phyloP scores from a whole-genome alignment of 768 basidiomycete species.

The Agrocybe pediades region DNA sequence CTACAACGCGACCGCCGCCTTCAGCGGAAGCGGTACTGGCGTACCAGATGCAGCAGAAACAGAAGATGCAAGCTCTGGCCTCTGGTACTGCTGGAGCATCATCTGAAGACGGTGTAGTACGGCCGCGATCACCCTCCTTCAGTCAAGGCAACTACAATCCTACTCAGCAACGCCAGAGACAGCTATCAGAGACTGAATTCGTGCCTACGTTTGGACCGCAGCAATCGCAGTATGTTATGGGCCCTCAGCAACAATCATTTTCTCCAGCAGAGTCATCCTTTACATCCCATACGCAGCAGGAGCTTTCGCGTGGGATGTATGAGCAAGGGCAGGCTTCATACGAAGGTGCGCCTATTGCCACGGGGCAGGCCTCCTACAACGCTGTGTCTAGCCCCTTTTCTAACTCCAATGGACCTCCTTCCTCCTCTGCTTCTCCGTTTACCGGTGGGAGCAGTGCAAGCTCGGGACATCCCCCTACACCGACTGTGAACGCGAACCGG shows the following conservation, averaged over 20 bases:
- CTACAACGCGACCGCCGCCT: conserved; percentile 6
- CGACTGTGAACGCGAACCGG: conserved; percentile 25
- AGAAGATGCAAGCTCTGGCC: conserved; percentile 13
- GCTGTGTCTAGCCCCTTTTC: conserved; percentile 28
- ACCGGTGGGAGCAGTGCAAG: conserved; percentile 19
- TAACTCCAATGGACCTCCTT: conserved; percentile 19
- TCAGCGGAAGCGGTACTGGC: conserved; percentile 12
- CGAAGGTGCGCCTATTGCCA: conserved; percentile 6
- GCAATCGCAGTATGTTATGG: too few relatives aligned
- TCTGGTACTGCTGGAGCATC: too few relatives aligned
- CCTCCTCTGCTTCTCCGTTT: conserved; percentile 33
- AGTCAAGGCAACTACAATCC: conserved; percentile 17
- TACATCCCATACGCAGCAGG: conserved; percentile 3
- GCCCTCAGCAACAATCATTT: conserved; percentile 19
- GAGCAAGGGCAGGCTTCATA: conserved; percentile 17
- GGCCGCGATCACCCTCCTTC: conserved; percentile 28
- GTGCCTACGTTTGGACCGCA: conserved; percentile 7
- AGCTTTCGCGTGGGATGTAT: conserved; percentile 11
- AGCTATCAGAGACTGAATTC: not conserved
- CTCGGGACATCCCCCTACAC: conserved; percentile 27
- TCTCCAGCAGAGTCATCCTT: conserved; percentile 7
- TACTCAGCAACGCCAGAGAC: conserved; percentile 10
- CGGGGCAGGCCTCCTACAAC: conserved; percentile 8
- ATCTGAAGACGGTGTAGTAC: conserved; percentile 14
- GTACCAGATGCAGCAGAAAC: conserved; percentile 19